Percentiles rank a stretch among this genome's conserved stretches.
These are phyloP conservation scores for Emergomyces africanus DNA, from an alignment of 2,329 filamentous ascomycete genomes.

Conservation along the genomic window DNA sequence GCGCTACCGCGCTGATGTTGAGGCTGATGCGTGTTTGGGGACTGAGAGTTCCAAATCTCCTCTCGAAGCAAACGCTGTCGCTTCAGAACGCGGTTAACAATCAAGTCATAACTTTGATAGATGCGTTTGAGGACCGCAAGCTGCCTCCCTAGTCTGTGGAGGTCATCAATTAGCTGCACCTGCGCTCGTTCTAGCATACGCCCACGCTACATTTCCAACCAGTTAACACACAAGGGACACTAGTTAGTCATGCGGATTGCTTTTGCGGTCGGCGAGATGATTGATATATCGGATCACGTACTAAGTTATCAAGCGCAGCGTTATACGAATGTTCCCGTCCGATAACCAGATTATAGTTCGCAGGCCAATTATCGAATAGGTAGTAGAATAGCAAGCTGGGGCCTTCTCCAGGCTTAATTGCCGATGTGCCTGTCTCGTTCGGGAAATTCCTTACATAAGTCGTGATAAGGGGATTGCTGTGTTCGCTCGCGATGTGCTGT, in stretches of 20 bases:
- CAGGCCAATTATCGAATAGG: constrained; percentile 55
- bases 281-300: constrained; percentile 20
- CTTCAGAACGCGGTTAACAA: constrained; percentile 50
- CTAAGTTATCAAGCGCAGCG: constrained; percentile 37
- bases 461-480: constrained; percentile 39
- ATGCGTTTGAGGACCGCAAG: constrained; percentile 49
- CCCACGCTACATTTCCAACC: constrained; percentile 26
- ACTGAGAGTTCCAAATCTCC: constrained; percentile 17
- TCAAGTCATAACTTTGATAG: constrained; percentile 49
- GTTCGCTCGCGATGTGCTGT: constrained; percentile 33
- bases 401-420: constrained; percentile 36
- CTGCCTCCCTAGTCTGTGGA: constrained; percentile 49
- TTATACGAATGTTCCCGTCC: constrained; percentile 42
- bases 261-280: not conserved
- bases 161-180: constrained; percentile 33
- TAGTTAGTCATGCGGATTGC: not conserved
- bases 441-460: constrained; percentile 30
- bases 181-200: constrained; percentile 43
- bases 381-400: constrained; percentile 54
- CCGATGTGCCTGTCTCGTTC: constrained; percentile 18
- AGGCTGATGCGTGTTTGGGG: constrained; percentile 9
- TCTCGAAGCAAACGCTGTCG: constrained; percentile 30
- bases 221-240: not conserved
- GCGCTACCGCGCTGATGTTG: not conserved
- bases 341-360: constrained; percentile 48